These are phyloP conservation scores for Santalum album DNA, from an alignment of 164 flowering plant species.

Conservation along the genomic window DNA sequence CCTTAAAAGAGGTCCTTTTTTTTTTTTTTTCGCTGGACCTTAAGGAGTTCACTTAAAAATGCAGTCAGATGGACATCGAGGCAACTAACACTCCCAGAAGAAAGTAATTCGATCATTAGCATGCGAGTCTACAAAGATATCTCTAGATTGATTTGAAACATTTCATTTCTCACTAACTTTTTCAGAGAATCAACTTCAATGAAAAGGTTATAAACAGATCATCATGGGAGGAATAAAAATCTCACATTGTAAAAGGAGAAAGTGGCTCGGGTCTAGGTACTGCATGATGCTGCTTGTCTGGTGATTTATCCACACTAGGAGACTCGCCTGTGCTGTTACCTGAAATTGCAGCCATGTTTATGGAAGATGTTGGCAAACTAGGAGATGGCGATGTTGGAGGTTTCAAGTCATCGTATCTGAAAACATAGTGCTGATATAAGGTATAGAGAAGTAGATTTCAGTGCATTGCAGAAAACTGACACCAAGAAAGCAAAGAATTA, in stretches of 20 bases:
- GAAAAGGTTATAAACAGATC: neutral
- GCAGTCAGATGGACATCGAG: neutral
- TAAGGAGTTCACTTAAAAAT: neutral
- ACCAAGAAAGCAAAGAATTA: too few relatives aligned
- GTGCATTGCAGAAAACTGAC: too few relatives aligned
- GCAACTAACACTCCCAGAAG: neutral
- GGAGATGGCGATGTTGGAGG: constrained; percentile 67
- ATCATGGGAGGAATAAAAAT: neutral
- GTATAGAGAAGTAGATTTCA: neutral
- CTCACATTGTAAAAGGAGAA: constrained; percentile 63
- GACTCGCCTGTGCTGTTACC: constrained; percentile 12
- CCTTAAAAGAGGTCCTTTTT: too few relatives aligned
- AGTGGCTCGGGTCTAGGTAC: constrained; percentile 32
- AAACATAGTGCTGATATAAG: neutral
- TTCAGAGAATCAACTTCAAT: too few relatives aligned
- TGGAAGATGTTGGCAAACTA: constrained; percentile 20
- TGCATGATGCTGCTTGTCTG: constrained; percentile 5
- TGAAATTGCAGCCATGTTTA: constrained; percentile 2
- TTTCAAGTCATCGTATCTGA: constrained; percentile 52
- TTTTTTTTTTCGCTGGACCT: neutral
- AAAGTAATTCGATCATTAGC: neutral
- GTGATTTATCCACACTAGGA: constrained; percentile 12
- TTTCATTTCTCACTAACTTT: too few relatives aligned
- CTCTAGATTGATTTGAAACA: too few relatives aligned
- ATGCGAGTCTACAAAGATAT: too few relatives aligned